These are phyloP conservation scores for Metschnikowia peoriensis DNA, from an alignment of 805 yeast species.

Conservation along the genomic window DNA sequence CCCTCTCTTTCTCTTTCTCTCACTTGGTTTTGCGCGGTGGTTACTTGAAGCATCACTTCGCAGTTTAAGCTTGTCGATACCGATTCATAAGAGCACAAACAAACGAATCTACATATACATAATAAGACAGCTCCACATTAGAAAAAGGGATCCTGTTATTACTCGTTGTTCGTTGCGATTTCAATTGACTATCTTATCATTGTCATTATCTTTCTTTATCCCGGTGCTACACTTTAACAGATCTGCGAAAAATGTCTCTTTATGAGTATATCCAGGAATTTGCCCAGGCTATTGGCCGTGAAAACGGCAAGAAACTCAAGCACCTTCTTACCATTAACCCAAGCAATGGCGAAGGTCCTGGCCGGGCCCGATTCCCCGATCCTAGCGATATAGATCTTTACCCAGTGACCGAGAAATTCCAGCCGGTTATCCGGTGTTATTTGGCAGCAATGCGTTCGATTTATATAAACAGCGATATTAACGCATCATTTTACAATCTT, in stretches of 20 bases:
- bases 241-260: conserved; percentile 10
- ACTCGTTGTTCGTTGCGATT: background rate
- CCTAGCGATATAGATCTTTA: conserved; percentile 43
- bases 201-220: background rate
- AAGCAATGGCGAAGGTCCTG: conserved; percentile 27
- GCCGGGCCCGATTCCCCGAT: conserved; percentile 30
- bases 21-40: background rate
- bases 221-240: background rate
- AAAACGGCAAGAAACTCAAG: conserved; percentile 21
- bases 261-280: conserved; percentile 24
- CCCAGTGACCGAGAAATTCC: conserved; percentile 36
- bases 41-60: background rate
- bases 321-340: conserved; percentile 37
- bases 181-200: background rate
- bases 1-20: too few relatives aligned
- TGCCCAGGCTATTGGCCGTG: conserved; percentile 18
- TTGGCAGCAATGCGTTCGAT: conserved; percentile 36
- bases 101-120: background rate
- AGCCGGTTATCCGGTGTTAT: conserved; percentile 27
- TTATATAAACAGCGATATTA: conserved; percentile 32
- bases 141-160: background rate
- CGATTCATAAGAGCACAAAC: background rate
- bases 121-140: too few relatives aligned
- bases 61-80: background rate
- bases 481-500: conserved; percentile 30